Base-by-base conservation (phyloP, 176 grass and related monocot genomes). In the Poa annua region DNA sequence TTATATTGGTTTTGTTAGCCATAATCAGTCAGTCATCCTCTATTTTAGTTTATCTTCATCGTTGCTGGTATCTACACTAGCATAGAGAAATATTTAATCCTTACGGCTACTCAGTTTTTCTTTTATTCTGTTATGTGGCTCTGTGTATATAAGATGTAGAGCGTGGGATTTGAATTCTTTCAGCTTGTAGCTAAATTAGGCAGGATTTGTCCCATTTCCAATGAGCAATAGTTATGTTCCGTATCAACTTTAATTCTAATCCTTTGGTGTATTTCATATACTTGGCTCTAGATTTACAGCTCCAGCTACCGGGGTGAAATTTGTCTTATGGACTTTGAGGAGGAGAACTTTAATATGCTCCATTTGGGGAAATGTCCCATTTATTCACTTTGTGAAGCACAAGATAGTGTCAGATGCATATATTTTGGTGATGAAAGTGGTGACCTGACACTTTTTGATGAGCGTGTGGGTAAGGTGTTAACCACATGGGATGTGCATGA, bases 291-390 rank as follows among this genome's bases (percentile, higher is more conserved):
- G 93, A 75, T 95, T 54, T 92, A 91, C 69, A 95, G 81, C 80
- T 87, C 82, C 66, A 85, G 82, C 82, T 77, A 82, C 70, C 35
- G 62, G 61, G 92, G 92, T 70, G 83, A 82, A 53, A 75, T 92
- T 26, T 85, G 92, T 69, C 86, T 84, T 53, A 92, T 92, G 87
- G 92, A 92, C 74, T 21, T 85, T 14, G 87, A 81, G 77, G 80
- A 87, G 34, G 89, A 85, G 29, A 90, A 81, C 41, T 92, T 86
- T 50, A 87, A 88, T 53, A 88, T 85, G 50, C 63, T 90, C 20
- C 61, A 94, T 72, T 86, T 61, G 8, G 77, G 85, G 11, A 79
- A 90, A 7, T 52, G 55, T 57, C 17, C 69, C 51, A 59, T 81
- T 41, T 86, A 71, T 55, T 92, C 89, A 1, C 69, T 88, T 29